Evolutionary conservation across 176 grass and related monocot genomes (phyloP).

Genomic region (Hordeum marinum): DNA sequence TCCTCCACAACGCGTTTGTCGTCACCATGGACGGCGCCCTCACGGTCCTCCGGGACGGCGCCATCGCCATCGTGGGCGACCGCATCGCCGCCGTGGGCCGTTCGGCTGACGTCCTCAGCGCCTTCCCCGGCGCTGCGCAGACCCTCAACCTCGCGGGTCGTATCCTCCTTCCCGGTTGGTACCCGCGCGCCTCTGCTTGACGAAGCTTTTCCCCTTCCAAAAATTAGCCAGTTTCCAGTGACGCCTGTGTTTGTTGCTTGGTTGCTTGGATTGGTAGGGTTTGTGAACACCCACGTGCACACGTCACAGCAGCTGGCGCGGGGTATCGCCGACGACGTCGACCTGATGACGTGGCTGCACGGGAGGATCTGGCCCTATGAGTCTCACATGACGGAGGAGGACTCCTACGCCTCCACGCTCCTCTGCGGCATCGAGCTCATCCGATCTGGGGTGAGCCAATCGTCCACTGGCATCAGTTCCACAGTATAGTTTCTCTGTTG

Average conservation of each 20-base stretch:
- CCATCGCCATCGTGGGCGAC: slow-evolving; percentile 51
- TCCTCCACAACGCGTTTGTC: slow-evolving; percentile 58
- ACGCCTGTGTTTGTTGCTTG: not conserved
- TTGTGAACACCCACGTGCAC: slow-evolving; percentile 94
- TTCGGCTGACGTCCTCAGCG: slow-evolving; percentile 42
- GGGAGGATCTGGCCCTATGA: slow-evolving; percentile 91
- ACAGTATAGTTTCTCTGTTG: not conserved
- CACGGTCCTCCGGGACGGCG: slow-evolving; percentile 54
- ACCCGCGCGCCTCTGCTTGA: not conserved
- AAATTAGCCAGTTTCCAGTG: not conserved
- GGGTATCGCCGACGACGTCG: slow-evolving; percentile 88
- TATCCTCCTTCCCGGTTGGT: slow-evolving; percentile 69
- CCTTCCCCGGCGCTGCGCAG: slow-evolving; percentile 36
- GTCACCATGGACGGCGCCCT: slow-evolving; percentile 60
- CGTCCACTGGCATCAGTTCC: not conserved
- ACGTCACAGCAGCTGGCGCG: slow-evolving; percentile 90
- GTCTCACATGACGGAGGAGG: slow-evolving; percentile 87
- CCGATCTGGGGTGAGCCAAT: slow-evolving; percentile 62
- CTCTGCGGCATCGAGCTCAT: slow-evolving; percentile 94
- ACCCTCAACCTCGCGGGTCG: slow-evolving; percentile 59
- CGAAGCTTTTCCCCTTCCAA: not conserved
- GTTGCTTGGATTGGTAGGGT: slow-evolving; percentile 35
- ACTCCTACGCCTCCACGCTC: slow-evolving; percentile 83
- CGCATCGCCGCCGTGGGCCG: slow-evolving; percentile 54
- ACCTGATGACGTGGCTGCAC: slow-evolving; percentile 85